Percentiles rank a stretch among this genome's conserved stretches.
phyloP scores from a whole-genome alignment of 768 basidiomycete species.

The Nidularia pulvinata region DNA sequence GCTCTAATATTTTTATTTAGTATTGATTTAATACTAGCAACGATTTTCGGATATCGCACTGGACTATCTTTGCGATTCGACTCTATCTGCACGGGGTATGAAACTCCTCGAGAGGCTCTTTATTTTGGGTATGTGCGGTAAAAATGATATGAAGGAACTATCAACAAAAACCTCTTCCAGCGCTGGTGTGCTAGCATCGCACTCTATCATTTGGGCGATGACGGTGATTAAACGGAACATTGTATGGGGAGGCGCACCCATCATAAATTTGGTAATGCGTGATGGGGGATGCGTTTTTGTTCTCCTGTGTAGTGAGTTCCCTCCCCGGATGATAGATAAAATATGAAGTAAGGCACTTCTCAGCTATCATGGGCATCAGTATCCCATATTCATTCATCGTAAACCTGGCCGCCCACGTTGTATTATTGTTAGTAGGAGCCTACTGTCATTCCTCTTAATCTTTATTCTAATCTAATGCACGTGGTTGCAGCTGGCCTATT shows the following conservation, averaged over 20 bases:
- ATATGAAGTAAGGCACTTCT: too few species aligned
- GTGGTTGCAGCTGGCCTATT: conserved; percentile 3
- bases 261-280: not conserved
- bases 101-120: not conserved
- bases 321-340: too few species aligned
- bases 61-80: not conserved
- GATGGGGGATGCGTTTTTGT: conserved; percentile 2
- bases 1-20: not conserved
- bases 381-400: not conserved
- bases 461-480: not conserved
- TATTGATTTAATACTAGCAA: not conserved
- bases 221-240: not conserved
- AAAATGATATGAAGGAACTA: not conserved
- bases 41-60: not conserved
- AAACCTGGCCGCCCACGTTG: not conserved
- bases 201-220: not conserved
- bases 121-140: conserved; percentile 1
- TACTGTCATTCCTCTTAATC: not conserved
- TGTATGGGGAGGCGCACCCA: not conserved
- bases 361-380: not conserved
- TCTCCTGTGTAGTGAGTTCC: not conserved
- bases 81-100: not conserved
- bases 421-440: not conserved
- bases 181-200: not conserved
- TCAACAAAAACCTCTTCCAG: not conserved